A percentile compares a stretch with the other conserved stretches of the same genome.
Conservation (phyloP, 371 early-diverging fungal species). For the Funneliformis caledonium region DNA sequence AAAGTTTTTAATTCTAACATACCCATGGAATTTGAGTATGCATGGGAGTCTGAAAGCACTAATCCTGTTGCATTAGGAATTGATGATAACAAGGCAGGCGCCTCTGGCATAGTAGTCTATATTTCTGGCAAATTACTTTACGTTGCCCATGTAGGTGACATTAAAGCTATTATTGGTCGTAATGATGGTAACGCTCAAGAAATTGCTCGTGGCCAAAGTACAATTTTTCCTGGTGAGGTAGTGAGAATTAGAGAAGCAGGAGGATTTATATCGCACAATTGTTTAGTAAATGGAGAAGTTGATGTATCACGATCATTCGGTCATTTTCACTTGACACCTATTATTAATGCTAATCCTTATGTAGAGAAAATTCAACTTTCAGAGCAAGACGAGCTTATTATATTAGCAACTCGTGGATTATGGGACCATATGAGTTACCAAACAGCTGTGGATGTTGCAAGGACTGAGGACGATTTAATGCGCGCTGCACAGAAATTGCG, state of each 20-base stretch:
- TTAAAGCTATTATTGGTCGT: slow-evolving; percentile 80
- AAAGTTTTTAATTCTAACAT: slow-evolving; percentile 39
- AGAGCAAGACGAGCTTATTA: slow-evolving; percentile 89
- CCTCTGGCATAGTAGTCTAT: slow-evolving; percentile 79
- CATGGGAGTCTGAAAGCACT: slow-evolving; percentile 15
- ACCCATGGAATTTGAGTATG: slow-evolving; percentile 41
- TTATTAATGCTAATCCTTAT: slow-evolving; percentile 87
- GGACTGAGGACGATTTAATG: slow-evolving; percentile 76
- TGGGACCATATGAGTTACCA: slow-evolving; percentile 86
- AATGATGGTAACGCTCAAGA: slow-evolving; percentile 74
- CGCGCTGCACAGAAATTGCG: slow-evolving; percentile 84
- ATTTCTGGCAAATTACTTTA: slow-evolving; percentile 80
- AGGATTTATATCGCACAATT: slow-evolving; percentile 78
- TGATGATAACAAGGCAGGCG: slow-evolving; percentile 66
- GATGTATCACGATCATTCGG: slow-evolving; percentile 86
- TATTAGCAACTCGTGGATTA: slow-evolving; percentile 82
- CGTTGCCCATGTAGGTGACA: slow-evolving; percentile 92
- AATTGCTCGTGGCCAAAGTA: slow-evolving; percentile 78
- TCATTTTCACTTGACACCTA: slow-evolving; percentile 79
- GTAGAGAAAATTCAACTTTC: slow-evolving; percentile 73
- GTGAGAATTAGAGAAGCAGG: slow-evolving; percentile 82
- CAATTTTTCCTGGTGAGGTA: slow-evolving; percentile 72
- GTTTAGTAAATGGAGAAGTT: slow-evolving; percentile 78
- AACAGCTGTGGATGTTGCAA: slow-evolving; percentile 85
- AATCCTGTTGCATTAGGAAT: slow-evolving; percentile 41